Evolutionary conservation across 345 rosid genomes (phyloP), one percentile per base, ranked within the genome.

Genomic region (Mangifera indica): DNA sequence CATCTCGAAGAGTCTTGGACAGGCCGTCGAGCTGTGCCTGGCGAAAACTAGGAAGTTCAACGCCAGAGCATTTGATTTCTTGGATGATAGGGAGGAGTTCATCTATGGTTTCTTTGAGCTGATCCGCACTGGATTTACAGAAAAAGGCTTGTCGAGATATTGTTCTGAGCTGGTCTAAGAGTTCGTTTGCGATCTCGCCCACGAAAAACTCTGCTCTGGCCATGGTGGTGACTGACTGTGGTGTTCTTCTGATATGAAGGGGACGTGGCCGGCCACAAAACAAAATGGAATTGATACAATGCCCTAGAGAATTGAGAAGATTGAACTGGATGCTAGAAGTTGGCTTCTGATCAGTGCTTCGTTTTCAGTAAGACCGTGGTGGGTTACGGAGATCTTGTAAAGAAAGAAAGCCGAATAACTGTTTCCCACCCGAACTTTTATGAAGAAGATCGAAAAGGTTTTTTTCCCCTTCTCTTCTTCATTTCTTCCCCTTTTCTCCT

Each of bases 51-150:
- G 93, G 84, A 4, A 93, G 85, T 73, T 94, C 98, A 6, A 87
- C 95, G 78, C 97, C 98, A 68, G 93, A 74, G 79, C 62, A 88
- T 45, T 89, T 89, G 58, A 88, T 88, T 82, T 93, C 97, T 0
- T 24, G 73, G 79, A 91, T 78, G 21, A 83, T 86, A 11, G 93
- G 91, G 3, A 60, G 72, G 52, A 88, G 79, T 0, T 49, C 65
- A 0, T 84, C 13, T 63, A 90, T 77, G 69, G 73, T 57, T 4
- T 1, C 1, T 1, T 59, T 73, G 61, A 92, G 84, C 0, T 78
- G 72, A 0, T 63, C 83, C 2, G 98, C 98, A 25, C 69, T 80
- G 14, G 80, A 24, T 81, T 79, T 94, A 80, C 78, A 90, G 10
- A 78, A 45, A 34, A 55, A 55, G 0, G 92, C 77, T 64, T 80